Evolutionary conservation across 192 early-diverging fungal genomes (phyloP).

Genomic region (Umbelopsis ramanniana): DNA sequence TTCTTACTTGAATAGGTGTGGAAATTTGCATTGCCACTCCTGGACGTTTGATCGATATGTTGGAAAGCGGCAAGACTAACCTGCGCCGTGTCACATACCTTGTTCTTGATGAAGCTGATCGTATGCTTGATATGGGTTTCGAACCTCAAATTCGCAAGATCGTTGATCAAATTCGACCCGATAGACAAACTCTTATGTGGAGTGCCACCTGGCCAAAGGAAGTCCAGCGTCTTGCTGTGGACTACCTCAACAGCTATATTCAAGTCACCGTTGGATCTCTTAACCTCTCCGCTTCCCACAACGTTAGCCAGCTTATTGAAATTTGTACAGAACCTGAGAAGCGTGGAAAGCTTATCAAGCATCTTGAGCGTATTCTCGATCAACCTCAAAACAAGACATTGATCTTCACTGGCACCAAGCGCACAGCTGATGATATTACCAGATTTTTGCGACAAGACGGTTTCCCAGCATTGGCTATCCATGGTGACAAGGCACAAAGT

Average conservation of each 20-base stretch:
- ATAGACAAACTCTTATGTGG: constrained; percentile 99
- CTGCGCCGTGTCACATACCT: constrained; percentile 94
- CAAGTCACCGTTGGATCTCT: constrained; percentile 96
- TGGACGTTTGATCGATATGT: constrained; percentile 97
- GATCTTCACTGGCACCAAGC: constrained; percentile 96
- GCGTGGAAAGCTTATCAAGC: constrained; percentile 76
- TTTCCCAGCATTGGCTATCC: constrained; percentile 92
- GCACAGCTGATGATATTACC: constrained; percentile 90
- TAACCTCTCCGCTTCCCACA: constrained; percentile 90
- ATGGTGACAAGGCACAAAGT: constrained; percentile 95
- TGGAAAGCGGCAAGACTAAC: constrained; percentile 87
- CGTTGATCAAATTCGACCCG: constrained; percentile 95
- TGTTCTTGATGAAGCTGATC: constrained; percentile 98
- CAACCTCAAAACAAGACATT: constrained; percentile 78
- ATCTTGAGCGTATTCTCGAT: constrained; percentile 85
- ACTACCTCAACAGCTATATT: constrained; percentile 93
- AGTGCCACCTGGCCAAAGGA: constrained; percentile 99
- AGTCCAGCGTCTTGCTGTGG: constrained; percentile 88
- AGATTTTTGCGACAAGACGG: constrained; percentile 86
- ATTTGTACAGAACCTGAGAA: constrained; percentile 89
- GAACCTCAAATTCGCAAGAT: constrained; percentile 98
- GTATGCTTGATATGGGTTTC: constrained; percentile 99
- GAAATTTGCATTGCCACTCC: constrained; percentile 99
- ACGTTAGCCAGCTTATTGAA: constrained; percentile 91
- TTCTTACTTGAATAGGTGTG: constrained; percentile 39